Base-by-base conservation (phyloP, 2,329 filamentous ascomycete species). In the Orbilia brochopaga region DNA sequence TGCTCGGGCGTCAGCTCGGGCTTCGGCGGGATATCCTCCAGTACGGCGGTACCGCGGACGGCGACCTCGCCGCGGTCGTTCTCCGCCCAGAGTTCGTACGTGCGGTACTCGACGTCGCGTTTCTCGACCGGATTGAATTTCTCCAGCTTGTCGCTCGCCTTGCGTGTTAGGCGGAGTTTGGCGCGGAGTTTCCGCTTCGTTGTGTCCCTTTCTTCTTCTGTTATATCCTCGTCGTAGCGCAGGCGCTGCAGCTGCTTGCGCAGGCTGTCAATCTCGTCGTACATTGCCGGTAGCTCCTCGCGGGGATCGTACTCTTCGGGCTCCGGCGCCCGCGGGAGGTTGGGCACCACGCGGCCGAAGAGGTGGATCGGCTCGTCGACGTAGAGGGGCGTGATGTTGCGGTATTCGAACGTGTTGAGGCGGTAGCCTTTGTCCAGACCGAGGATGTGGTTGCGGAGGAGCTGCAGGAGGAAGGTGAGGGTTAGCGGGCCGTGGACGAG, bases 401-500 rank as follows among this genome's bases (percentile, higher is more conserved):
- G 85, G 79, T 97, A 97, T 59, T 88, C 83, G 57, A 97, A 85
- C 10, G 79, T 82, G 52, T 80, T 78, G 21, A 93, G 80, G 17
- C 75, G 53, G 61, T 46, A 63, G 57, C 69, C 46, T 53, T 76
- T 67, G 2, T 78, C 77, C 8, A 77, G 69, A 35, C 76, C 75
- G 1, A 75, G 72, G 15, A 87, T 76, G 74, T 89, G 84, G n/a
- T 82, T 80, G 54, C 83, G 81, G 23, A 96, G 79, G 2, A 88
- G 83, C 15, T 86, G 85, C 37, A 96, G 82, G 83, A 97, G 87
- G 4, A 97, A 82, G 0, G 88, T 88, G 44, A 95, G 83, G 0
- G 86, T 87, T 60, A 99, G 81, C 0, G 94, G 93, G 0, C 94
- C 94, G 77, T 97, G 94, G 62, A 97, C 90, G 15, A 97, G 83